Conservation (phyloP, 179 eudicot species). For the Sideroxylon spinosum region DNA sequence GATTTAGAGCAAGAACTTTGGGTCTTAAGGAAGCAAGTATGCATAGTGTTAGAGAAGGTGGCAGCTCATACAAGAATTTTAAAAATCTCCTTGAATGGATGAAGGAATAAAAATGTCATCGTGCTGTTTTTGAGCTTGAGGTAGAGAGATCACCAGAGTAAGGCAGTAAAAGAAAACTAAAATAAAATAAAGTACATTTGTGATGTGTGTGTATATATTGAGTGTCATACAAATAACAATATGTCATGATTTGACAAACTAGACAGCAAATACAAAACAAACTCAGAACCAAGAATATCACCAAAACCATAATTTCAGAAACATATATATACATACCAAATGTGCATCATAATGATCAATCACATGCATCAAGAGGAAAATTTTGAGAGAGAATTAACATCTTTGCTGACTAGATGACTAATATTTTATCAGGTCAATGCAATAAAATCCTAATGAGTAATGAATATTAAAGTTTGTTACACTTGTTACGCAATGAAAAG, state of each 20-base stretch:
- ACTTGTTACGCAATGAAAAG: too few species aligned
- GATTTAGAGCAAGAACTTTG: constrained; percentile 13
- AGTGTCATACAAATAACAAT: neutral
- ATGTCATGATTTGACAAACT: neutral
- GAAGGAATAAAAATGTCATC: constrained; percentile 10
- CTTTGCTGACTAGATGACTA: too few species aligned
- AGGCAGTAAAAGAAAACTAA: too few species aligned
- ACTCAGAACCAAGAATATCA: too few species aligned
- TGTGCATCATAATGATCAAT: too few species aligned
- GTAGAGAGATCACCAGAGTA: neutral
- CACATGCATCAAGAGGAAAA: neutral
- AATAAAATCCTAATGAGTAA: too few species aligned
- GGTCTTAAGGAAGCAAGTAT: constrained; percentile 11
- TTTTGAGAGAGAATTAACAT: too few species aligned
- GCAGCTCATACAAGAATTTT: constrained; percentile 18
- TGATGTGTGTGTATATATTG: neutral
- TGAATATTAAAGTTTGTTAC: too few species aligned
- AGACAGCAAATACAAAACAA: neutral
- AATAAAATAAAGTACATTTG: too few species aligned
- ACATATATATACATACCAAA: neutral
- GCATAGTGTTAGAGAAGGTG: constrained; percentile 12
- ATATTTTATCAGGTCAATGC: too few species aligned
- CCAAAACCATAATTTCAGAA: neutral
- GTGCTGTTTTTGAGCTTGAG: neutral
- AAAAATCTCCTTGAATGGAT: constrained; percentile 13